These are phyloP conservation scores for Camellia granthamiana DNA, from an alignment of 148 eudicot genomes.

Conservation along the genomic window DNA sequence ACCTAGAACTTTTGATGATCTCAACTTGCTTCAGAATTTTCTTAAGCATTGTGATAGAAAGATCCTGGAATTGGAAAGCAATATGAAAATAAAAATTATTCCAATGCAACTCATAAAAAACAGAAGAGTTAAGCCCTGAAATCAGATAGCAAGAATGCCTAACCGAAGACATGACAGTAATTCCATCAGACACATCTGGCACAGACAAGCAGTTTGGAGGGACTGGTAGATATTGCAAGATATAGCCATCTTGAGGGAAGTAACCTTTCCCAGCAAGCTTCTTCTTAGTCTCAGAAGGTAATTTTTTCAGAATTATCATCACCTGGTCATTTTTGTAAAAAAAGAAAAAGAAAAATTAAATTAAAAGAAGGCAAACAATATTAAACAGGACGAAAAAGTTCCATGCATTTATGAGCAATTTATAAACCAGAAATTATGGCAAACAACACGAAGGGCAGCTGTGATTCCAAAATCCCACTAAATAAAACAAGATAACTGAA, in stretches of 20 bases:
- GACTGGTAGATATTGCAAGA: slow-evolving; percentile 70
- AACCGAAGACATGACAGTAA: slow-evolving; percentile 82
- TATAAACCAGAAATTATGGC: neutral
- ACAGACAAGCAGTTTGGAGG: slow-evolving; percentile 95
- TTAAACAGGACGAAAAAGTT: neutral
- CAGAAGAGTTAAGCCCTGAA: slow-evolving; percentile 13
- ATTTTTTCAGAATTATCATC: slow-evolving; percentile 56
- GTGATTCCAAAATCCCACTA: neutral
- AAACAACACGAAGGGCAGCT: neutral
- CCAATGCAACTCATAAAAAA: neutral
- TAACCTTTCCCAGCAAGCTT: slow-evolving; percentile 72
- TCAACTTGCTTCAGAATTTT: slow-evolving; percentile 82
- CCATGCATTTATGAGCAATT: neutral
- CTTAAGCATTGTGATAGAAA: slow-evolving; percentile 61
- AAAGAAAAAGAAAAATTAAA: neutral
- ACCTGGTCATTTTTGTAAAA: slow-evolving; percentile 41
- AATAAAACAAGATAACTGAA: neutral
- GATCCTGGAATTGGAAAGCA: slow-evolving; percentile 65
- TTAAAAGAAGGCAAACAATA: neutral
- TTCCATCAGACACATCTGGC: slow-evolving; percentile 94
- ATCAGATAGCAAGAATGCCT: slow-evolving; percentile 20
- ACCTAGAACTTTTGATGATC: slow-evolving; percentile 72
- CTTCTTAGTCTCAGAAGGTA: slow-evolving; percentile 60
- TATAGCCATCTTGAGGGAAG: slow-evolving; percentile 85
- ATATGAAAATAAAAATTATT: slow-evolving; percentile 11